A percentile compares a stretch with the other conserved stretches of the same genome.
Conservation (phyloP, 1,284 basidiomycete species). For the Tausonia pullulans region DNA sequence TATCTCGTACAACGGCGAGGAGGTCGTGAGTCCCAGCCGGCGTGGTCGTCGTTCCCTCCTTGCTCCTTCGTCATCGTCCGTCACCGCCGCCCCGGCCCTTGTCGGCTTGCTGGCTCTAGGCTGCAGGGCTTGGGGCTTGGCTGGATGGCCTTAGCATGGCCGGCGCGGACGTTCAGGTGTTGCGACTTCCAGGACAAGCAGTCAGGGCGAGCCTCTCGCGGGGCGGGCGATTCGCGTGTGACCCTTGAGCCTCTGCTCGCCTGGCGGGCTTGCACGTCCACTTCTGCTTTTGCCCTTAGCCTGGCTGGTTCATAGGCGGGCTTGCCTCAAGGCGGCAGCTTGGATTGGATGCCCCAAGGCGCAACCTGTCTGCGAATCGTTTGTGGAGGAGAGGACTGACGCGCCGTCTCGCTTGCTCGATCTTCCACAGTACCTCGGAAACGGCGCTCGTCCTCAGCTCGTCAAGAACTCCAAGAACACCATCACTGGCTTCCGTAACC, state of each 20-base stretch:
- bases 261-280: too few relatives aligned
- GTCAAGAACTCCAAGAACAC: slow-evolving; percentile 93
- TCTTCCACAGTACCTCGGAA: slow-evolving; percentile 75
- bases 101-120: background rate
- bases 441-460: slow-evolving; percentile 87
- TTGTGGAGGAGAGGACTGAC: background rate
- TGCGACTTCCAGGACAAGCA: too few relatives aligned
- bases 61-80: slow-evolving; percentile 10
- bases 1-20: slow-evolving; percentile 80
- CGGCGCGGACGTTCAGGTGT: too few relatives aligned
- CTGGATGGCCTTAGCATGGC: too few relatives aligned
- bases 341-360: too few relatives aligned
- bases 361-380: background rate
- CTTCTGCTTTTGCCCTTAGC: too few relatives aligned
- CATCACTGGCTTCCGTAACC: slow-evolving; percentile 84
- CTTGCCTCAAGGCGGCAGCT: too few relatives aligned
- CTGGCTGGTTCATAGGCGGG: too few relatives aligned
- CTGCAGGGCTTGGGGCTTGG: too few relatives aligned
- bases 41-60: background rate
- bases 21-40: slow-evolving; percentile 50
- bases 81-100: slow-evolving; percentile 2
- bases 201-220: too few relatives aligned
- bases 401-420: background rate
- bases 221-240: too few relatives aligned
- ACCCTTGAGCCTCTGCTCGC: too few relatives aligned